Conservation (phyloP, 371 early-diverging fungal genomes). For the Sporodiniella umbellata region DNA sequence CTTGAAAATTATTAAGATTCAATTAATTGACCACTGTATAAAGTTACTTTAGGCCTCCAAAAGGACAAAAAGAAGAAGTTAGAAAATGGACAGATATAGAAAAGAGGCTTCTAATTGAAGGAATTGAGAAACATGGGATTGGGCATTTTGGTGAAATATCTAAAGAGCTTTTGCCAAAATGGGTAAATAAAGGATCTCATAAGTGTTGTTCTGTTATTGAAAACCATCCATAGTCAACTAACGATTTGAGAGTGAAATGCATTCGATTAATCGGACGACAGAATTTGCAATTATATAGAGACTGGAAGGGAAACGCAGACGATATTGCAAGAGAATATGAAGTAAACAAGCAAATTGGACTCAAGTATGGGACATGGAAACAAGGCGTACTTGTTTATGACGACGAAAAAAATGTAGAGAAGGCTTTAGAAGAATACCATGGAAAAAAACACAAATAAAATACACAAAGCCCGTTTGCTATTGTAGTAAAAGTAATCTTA, state of each 20-base stretch:
- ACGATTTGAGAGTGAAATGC: slow-evolving; percentile 82
- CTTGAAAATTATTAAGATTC: no score
- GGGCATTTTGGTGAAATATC: slow-evolving; percentile 88
- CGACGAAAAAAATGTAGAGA: slow-evolving; percentile 73
- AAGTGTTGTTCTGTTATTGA: neutral
- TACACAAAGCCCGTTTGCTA: no score
- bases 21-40: no score
- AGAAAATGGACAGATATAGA: slow-evolving; percentile 88
- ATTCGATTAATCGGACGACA: slow-evolving; percentile 87
- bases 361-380: slow-evolving; percentile 79
- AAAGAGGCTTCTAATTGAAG: slow-evolving; percentile 67
- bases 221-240: slow-evolving; percentile 51
- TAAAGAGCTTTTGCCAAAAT: slow-evolving; percentile 72
- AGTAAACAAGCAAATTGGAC: slow-evolving; percentile 76
- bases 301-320: slow-evolving; percentile 77
- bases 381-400: slow-evolving; percentile 81
- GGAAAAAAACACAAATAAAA: slow-evolving; percentile 1
- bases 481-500: no score
- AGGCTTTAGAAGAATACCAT: slow-evolving; percentile 28
- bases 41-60: slow-evolving; percentile 83
- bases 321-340: slow-evolving; percentile 74
- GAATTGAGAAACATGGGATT: slow-evolving; percentile 84
- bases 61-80: slow-evolving; percentile 49
- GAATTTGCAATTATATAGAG: slow-evolving; percentile 81
- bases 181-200: slow-evolving; percentile 54